phyloP scores from a whole-genome alignment of 441 rosid species.

The Syzygium malaccense region DNA sequence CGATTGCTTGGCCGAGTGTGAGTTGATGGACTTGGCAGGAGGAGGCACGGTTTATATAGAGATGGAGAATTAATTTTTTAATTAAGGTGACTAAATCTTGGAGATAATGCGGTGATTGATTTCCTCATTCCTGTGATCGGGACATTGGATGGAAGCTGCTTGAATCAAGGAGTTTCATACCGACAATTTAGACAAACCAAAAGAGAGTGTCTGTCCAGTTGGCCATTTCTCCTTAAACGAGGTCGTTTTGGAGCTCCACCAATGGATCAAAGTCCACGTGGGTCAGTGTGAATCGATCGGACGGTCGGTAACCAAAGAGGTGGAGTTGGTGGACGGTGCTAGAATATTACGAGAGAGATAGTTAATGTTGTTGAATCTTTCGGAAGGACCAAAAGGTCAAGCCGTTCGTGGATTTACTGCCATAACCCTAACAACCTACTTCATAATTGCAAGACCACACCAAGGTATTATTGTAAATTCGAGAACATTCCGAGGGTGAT shows the following conservation, averaged over 20 bases:
- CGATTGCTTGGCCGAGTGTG: not conserved
- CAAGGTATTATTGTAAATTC: accelerated
- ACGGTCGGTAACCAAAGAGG: not conserved
- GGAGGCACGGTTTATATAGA: not conserved
- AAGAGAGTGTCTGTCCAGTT: not conserved
- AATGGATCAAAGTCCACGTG: not conserved
- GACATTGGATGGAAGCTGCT: not conserved
- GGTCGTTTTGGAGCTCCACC: not conserved
- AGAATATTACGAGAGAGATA: not conserved
- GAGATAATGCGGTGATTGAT: not conserved
- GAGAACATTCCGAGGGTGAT: not conserved
- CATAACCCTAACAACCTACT: no score
- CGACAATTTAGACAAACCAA: not conserved
- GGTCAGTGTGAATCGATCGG: not conserved
- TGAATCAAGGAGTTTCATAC: not conserved
- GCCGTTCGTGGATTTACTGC: no score
- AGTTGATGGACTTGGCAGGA: not conserved
- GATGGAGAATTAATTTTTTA: not conserved
- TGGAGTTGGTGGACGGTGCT: not conserved
- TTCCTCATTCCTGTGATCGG: not conserved
- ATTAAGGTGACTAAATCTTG: not conserved
- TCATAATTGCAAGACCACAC: not conserved
- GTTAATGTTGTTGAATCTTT: not conserved
- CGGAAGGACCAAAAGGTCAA: not conserved
- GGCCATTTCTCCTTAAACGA: not conserved